Conservation (phyloP, 805 yeast species). For the Yueomyces sp. region DNA sequence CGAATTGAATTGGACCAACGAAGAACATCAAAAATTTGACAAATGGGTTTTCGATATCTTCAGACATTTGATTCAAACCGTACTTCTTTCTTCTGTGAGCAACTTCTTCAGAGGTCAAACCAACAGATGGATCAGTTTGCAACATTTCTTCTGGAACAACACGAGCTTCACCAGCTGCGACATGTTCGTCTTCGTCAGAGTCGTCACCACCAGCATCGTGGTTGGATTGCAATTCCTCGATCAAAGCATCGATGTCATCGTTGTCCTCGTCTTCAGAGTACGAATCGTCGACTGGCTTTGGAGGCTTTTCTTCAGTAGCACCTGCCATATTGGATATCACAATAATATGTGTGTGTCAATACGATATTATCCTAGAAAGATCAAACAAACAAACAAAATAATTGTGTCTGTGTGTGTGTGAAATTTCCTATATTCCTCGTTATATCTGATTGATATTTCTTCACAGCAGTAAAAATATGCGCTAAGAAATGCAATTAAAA, state of each 20-base stretch:
- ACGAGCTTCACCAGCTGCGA: constrained; percentile 45
- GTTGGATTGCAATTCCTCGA: constrained; percentile 62
- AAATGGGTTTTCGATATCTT: constrained; percentile 68
- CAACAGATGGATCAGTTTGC: constrained; percentile 67
- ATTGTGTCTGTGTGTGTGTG: too few relatives aligned
- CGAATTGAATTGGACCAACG: constrained; percentile 93
- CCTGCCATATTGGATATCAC: too few relatives aligned
- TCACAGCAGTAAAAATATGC: too few relatives aligned
- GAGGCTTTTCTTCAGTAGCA: constrained; percentile 3
- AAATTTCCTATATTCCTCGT: too few relatives aligned
- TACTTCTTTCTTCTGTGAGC: constrained; percentile 73
- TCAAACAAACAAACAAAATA: too few relatives aligned
- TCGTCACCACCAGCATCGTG: constrained; percentile 36
- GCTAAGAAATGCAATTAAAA: too few relatives aligned
- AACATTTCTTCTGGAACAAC: constrained; percentile 78
- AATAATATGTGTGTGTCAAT: too few relatives aligned
- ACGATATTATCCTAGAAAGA: too few relatives aligned
- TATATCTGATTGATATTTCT: too few relatives aligned
- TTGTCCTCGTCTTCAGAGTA: constrained; percentile 27
- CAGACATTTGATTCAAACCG: constrained; percentile 85
- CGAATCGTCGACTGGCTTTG: neutral
- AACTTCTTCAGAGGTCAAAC: constrained; percentile 71
- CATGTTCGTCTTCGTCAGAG: constrained; percentile 30
- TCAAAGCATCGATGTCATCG: constrained; percentile 59
- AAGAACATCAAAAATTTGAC: constrained; percentile 77